Base-by-base conservation (phyloP, 352 stramenopile genomes). In the Phytophthora parvispora region DNA sequence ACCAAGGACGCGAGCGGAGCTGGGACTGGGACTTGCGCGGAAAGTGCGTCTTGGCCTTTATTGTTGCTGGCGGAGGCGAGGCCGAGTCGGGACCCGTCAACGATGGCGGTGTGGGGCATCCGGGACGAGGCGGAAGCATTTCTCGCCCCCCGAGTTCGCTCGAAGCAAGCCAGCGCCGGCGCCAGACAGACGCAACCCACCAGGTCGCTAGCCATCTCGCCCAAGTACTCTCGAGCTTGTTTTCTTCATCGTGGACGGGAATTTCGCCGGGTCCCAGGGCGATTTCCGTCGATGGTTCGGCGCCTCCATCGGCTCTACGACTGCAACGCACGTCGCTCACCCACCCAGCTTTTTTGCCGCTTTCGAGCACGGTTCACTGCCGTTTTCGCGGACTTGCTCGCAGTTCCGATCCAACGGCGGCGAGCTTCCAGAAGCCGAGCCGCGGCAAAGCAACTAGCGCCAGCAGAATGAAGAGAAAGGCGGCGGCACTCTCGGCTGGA, bases 281-380 rank as follows among this genome's bases (percentile, higher is more conserved):
- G 47, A 49, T 80, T 77, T 71, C 61, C 34, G 42, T 79, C 67
- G 50, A 72, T 62, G 52, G 20, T 50, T 56, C 32, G 28, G 47
- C 40, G 42, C 58, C 47, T 64, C 51, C 69, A 73, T 72, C 57
- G 60, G 60, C 68, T 77, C 53, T 65, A 80, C 69, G 68, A 63
- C 68, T 72, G 63, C 66, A 36, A 74, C 73, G 57, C 69, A 70
- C 74, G 40, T 75, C 60, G 67, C 72, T 74, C 60, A 27, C 55
- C 29, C 54, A 65, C 43, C 47, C 38, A 53, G 34, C 20, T 58
- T 66, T 71, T 79, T 79, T 38, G 73, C 69, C 22, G 69, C 49
- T 80, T 78, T 78, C 73, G 69, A 59, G 69, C 69, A 72, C 36
- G 51, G 25, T 20, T 6, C 36, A 64, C 54, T 70, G 56, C 63